Percentiles rank a stretch among this genome's conserved stretches.
phyloP scores from a whole-genome alignment of 139 green algal species.

The Tetradesmus lagerheimii region DNA sequence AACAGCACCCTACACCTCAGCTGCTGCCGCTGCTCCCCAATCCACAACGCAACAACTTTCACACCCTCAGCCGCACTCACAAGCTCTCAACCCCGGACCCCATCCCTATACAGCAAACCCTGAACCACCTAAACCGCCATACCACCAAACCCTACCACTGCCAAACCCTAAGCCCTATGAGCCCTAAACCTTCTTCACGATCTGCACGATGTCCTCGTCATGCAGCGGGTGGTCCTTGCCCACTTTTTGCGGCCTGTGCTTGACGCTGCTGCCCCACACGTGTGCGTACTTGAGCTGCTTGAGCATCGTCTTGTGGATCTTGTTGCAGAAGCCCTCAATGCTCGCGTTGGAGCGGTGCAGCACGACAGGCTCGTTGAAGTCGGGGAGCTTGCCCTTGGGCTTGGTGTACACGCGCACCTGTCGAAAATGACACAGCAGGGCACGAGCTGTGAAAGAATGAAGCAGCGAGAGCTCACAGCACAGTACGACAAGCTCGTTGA shows the following conservation, averaged over 20 bases:
- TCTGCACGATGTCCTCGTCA: slow-evolving; percentile 98
- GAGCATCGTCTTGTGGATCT: slow-evolving; percentile 86
- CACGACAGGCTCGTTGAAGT: slow-evolving; percentile 98
- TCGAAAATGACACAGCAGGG: no score
- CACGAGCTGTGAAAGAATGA: no score
- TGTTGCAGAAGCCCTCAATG: slow-evolving; percentile 98
- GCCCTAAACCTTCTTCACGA: slow-evolving; percentile 89
- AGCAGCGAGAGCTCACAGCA: neutral
- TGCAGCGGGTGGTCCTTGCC: slow-evolving; percentile 95
- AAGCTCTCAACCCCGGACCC: no score
- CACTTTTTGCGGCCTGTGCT: slow-evolving; percentile 96
- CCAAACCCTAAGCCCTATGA: neutral
- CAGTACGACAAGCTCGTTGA: slow-evolving; percentile 94
- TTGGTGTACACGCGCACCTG: slow-evolving; percentile 91
- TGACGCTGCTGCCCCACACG: slow-evolving; percentile 90
- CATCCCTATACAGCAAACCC: no score
- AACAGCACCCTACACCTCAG: no score
- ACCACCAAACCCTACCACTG: no score
- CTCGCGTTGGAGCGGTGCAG: slow-evolving; percentile 73
- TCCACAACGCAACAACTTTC: no score
- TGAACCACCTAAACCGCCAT: no score
- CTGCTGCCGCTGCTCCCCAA: no score
- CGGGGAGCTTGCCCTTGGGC: slow-evolving; percentile 94
- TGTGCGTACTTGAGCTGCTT: slow-evolving; percentile 97
- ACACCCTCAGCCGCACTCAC: no score